phyloP scores from a whole-genome alignment of 2,329 filamentous ascomycete genomes.

The Colletotrichum sp. region DNA sequence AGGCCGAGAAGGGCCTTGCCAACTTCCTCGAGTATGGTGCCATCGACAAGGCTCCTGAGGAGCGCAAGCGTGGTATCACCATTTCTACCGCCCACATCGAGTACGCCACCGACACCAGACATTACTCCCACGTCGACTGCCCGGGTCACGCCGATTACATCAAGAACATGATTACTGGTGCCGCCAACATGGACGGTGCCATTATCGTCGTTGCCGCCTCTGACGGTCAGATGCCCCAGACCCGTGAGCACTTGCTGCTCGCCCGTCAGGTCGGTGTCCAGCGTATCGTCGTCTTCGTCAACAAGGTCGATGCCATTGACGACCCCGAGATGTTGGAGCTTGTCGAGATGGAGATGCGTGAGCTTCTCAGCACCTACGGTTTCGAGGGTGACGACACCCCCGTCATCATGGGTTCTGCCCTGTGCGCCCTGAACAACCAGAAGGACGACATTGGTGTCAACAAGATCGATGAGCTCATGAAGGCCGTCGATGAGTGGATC shows the following conservation, averaged over 20 bases:
- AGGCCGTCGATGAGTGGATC: slow-evolving; percentile 94
- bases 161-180: slow-evolving; percentile 99
- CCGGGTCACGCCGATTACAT: slow-evolving; percentile 99
- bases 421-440: slow-evolving; percentile 90
- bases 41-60: slow-evolving; percentile 99
- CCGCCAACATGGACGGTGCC: slow-evolving; percentile 98
- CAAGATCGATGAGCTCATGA: slow-evolving; percentile 91
- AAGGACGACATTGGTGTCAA: slow-evolving; percentile 83
- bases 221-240: slow-evolving; percentile 99
- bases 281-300: slow-evolving; percentile 98
- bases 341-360: slow-evolving; percentile 99
- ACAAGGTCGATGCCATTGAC: slow-evolving; percentile 98
- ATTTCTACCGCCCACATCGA: slow-evolving; percentile 99
- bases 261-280: slow-evolving; percentile 98
- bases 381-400: slow-evolving; percentile 99
- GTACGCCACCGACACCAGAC: slow-evolving; percentile 90
- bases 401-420: slow-evolving; percentile 94
- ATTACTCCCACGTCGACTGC: slow-evolving; percentile 99
- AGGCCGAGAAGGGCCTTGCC: slow-evolving; percentile 92
- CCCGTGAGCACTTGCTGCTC: slow-evolving; percentile 95
- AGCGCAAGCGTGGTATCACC: slow-evolving; percentile 99
- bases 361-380: slow-evolving; percentile 89
- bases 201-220: slow-evolving; percentile 98
- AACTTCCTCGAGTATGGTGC: slow-evolving; percentile 96
- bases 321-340: slow-evolving; percentile 99